Base-by-base conservation (phyloP, 345 rosid species). In the Hibiscus tridactylites region DNA sequence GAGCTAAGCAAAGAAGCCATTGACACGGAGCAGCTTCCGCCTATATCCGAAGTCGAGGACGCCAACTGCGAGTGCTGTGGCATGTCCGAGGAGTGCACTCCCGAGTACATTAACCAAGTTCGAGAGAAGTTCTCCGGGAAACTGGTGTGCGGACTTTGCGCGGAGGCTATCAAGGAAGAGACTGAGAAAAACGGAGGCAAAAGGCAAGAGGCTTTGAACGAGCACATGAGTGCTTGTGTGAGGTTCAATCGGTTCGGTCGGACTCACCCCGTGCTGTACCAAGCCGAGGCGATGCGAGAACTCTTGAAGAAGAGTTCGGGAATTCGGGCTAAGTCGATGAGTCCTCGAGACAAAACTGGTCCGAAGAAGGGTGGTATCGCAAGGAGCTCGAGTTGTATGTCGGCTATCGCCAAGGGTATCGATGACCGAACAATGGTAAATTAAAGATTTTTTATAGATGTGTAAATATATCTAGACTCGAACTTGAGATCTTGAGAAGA, bases 11-110 rank as follows among this genome's bases (percentile, higher is more conserved):
- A 78, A 81, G 93, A 84, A 78, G 49, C 82, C 8, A 63, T 76
- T 0, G 77, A 63, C 52, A 13, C 46, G 35, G 57, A 1, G 19
- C 19, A 16, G 3, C 83, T 82, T 39, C 62, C 85, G 9, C 73
- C 87, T 1, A 87, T 89, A 61, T 71, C 88, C 0, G 97, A 91
- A 79, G 87, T 87, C 2, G 90, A 85, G 74, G 91, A 91, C 70
- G 93, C 90, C 15, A 89, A 87, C 73, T 91, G 98, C 50, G 97
- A 93, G 84, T 91, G 98, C 61, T 93, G 98, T 68, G 97, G 96
- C 63, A 82, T 93, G 93, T 85, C 85, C 6, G 96, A 93, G 81
- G 97, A 91, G 83, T 93, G 88, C 80, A 89, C 98, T 5, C 78
- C 82, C 0, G 91, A 88, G 81, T 93, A 91, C 74, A 78, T 85